Percentiles rank a stretch among this genome's conserved stretches.
Conservation (phyloP, 176 grass and related monocot species). For the Secale cereale region DNA sequence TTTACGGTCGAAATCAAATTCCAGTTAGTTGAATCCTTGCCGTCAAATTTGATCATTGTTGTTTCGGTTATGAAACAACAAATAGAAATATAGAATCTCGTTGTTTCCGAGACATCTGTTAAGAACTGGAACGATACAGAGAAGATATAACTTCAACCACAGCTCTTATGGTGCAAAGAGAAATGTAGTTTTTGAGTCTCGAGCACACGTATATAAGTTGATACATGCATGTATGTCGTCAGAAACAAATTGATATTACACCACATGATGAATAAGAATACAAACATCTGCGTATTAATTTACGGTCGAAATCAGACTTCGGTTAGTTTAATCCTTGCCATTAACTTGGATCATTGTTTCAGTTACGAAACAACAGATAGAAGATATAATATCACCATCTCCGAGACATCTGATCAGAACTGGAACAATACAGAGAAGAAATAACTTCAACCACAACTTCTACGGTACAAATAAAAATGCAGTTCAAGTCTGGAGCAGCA, state of each 20-base stretch:
- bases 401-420: neutral
- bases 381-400: neutral
- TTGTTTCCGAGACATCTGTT: neutral
- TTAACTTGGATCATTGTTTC: neutral
- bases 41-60: neutral
- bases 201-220: neutral
- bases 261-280: neutral
- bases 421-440: neutral
- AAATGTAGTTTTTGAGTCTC: neutral
- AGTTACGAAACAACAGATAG: neutral
- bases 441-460: neutral
- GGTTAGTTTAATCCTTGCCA: neutral
- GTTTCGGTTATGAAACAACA: neutral
- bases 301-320: neutral
- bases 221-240: neutral
- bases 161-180: neutral
- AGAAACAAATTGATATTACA: slow-evolving; percentile 17
- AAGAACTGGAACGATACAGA: neutral
- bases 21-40: neutral
- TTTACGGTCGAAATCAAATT: neutral
- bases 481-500: neutral
- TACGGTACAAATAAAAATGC: neutral
- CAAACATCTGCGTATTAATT: neutral
- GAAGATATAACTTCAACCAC: neutral
- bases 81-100: neutral